A percentile compares a stretch with the other conserved stretches of the same genome.
Conservation (phyloP, 768 basidiomycete species). For the Mycena capillaripes region DNA sequence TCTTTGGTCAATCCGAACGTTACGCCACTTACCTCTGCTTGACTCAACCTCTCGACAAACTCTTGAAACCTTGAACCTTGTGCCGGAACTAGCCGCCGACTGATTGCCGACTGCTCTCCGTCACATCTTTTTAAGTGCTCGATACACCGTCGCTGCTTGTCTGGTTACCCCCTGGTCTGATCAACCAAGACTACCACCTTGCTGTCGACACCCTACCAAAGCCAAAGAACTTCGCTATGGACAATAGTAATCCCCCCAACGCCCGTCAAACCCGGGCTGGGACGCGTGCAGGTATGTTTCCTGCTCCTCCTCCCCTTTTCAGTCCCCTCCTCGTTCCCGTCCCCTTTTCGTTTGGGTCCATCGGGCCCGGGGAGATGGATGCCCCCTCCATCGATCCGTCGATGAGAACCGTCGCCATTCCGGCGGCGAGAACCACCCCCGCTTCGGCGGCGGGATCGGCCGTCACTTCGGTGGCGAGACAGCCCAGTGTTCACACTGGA, state of each 20-base stretch:
- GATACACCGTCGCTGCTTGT: not conserved
- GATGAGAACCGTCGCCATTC: not conserved
- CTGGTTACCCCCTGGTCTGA: not conserved
- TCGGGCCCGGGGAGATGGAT: not conserved
- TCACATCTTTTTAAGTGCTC: not conserved
- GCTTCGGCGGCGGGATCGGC: not conserved
- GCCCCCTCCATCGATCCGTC: not conserved
- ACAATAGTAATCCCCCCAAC: not conserved
- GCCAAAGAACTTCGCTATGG: not conserved
- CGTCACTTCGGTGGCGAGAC: not conserved
- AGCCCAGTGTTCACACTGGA: not conserved
- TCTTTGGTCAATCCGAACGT: too few relatives aligned
- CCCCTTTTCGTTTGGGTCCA: not conserved
- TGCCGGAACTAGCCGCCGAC: too few relatives aligned
- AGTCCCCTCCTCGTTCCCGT: not conserved
- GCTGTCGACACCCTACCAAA: not conserved
- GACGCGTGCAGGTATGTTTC: not conserved
- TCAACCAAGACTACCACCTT: not conserved
- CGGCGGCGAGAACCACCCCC: not conserved
- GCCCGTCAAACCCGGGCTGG: not conserved
- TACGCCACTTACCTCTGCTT: too few relatives aligned
- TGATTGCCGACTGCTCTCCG: too few relatives aligned
- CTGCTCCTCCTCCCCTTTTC: not conserved
- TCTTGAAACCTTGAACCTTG: too few relatives aligned
- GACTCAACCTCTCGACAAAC: too few relatives aligned